Conservation (phyloP, 208 protist genomes). For the Leishmania arabica region DNA sequence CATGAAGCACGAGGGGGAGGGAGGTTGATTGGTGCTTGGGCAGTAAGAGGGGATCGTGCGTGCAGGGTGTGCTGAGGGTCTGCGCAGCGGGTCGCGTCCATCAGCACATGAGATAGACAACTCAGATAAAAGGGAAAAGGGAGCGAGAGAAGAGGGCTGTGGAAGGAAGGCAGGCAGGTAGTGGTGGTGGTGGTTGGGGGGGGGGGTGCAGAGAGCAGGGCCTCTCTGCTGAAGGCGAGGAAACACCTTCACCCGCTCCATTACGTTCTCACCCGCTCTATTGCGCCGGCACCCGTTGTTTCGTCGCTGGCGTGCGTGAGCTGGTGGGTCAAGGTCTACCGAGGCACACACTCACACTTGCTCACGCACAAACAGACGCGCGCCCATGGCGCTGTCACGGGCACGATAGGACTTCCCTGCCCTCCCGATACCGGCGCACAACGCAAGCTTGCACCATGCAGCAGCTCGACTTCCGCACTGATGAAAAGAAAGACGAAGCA, state of each 20-base stretch:
- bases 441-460: not conserved
- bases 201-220: not conserved
- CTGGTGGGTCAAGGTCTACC: no score
- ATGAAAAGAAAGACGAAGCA: not conserved
- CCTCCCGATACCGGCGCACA: not conserved
- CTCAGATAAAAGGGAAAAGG: slow-evolving; percentile 5
- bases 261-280: not conserved
- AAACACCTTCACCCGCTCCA: not conserved
- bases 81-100: not conserved
- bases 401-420: not conserved
- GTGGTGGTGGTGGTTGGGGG: no score
- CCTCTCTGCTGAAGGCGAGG: not conserved
- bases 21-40: not conserved
- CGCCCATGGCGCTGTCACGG: not conserved
- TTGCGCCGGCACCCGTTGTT: not conserved
- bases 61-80: not conserved
- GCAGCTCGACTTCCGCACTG: not conserved
- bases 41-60: not conserved
- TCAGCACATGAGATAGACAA: not conserved
- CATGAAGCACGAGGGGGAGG: no score
- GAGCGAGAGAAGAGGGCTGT: not conserved
- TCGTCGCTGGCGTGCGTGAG: not conserved
- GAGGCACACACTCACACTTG: no score
- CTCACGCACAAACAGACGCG: not conserved
- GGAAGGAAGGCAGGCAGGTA: not conserved